phyloP scores from a whole-genome alignment of 768 basidiomycete species.

The Tylopilus cervinicoccineus region DNA sequence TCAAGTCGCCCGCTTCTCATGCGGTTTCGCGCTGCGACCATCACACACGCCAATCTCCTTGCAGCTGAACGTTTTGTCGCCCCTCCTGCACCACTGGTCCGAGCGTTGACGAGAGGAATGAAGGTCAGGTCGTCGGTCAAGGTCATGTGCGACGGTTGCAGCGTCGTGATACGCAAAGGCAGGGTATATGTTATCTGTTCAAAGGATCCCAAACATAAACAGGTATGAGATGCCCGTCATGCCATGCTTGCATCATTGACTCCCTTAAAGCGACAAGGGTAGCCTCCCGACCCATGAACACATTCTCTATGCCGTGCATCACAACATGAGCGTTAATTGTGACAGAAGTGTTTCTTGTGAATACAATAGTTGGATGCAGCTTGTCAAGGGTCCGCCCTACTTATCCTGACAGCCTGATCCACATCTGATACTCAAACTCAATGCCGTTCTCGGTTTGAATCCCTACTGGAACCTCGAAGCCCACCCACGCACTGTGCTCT shows the following conservation, averaged over 20 bases:
- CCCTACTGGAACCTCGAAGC: slow-evolving; percentile 71
- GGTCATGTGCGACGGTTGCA: slow-evolving; percentile 92
- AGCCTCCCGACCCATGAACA: slow-evolving; percentile 10
- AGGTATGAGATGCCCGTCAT: slow-evolving; percentile 48
- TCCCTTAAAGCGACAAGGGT: slow-evolving; percentile 60
- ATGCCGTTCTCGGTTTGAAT: slow-evolving; percentile 79
- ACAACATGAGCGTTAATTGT: neutral
- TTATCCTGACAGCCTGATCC: slow-evolving; percentile 49
- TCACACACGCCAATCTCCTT: slow-evolving; percentile 30
- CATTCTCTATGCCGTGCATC: neutral
- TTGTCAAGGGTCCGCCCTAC: neutral
- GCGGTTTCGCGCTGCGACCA: slow-evolving; percentile 43
- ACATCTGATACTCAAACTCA: slow-evolving; percentile 94
- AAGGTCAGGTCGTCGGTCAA: slow-evolving; percentile 96
- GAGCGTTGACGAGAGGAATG: slow-evolving; percentile 69
- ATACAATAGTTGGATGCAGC: slow-evolving; percentile 1
- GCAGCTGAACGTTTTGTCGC: slow-evolving; percentile 22
- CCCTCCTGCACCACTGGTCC: slow-evolving; percentile 18
- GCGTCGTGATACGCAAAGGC: slow-evolving; percentile 83
- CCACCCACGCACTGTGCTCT: slow-evolving; percentile 73
- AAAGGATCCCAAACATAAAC: slow-evolving; percentile 96
- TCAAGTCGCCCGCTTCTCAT: slow-evolving; percentile 59
- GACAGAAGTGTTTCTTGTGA: neutral
- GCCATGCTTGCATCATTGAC: slow-evolving; percentile 11
- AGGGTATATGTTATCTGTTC: slow-evolving; percentile 90